These are phyloP conservation scores for Boeremia exigua DNA, from an alignment of 2,329 filamentous ascomycete species.

Conservation along the genomic window DNA sequence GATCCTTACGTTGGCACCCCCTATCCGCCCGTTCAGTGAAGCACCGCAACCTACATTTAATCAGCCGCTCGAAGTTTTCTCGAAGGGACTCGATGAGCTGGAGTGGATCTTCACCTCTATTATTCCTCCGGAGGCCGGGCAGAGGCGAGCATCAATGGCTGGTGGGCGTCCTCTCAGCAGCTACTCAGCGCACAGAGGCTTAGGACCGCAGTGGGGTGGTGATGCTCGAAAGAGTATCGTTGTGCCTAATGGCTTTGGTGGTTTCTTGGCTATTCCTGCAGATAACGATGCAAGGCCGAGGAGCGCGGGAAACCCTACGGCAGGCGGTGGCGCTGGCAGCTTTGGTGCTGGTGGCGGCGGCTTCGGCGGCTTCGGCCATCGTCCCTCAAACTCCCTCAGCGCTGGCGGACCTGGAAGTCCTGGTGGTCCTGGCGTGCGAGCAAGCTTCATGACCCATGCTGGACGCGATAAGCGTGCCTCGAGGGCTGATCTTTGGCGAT, in stretches of 20 bases:
- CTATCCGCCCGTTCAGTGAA: slow-evolving; percentile 60
- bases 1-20: slow-evolving; percentile 74
- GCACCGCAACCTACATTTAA: slow-evolving; percentile 52
- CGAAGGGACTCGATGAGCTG: slow-evolving; percentile 69
- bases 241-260: slow-evolving; percentile 72
- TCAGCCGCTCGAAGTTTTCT: slow-evolving; percentile 68
- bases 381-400: slow-evolving; percentile 35
- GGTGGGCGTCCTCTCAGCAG: slow-evolving; percentile 54
- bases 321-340: slow-evolving; percentile 27
- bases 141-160: slow-evolving; percentile 47
- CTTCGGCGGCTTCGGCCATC: slow-evolving; percentile 22
- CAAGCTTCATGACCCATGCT: slow-evolving; percentile 42
- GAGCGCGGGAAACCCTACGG: slow-evolving; percentile 39
- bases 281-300: slow-evolving; percentile 40
- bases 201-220: slow-evolving; percentile 64
- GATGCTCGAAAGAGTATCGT: slow-evolving; percentile 66
- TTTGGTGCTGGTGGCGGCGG: slow-evolving; percentile 18
- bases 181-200: slow-evolving; percentile 54
- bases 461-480: slow-evolving; percentile 44
- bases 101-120: slow-evolving; percentile 73
- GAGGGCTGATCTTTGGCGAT: slow-evolving; percentile 46
- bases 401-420: slow-evolving; percentile 6
- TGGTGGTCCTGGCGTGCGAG: slow-evolving; percentile 27
- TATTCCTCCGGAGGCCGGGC: slow-evolving; percentile 56
- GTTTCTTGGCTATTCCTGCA: slow-evolving; percentile 67